Percentiles rank a stretch among this genome's conserved stretches.
These are phyloP conservation scores for Eimeria acervulina DNA, from an alignment of 169 alveolate genomes.

Conservation along the genomic window DNA sequence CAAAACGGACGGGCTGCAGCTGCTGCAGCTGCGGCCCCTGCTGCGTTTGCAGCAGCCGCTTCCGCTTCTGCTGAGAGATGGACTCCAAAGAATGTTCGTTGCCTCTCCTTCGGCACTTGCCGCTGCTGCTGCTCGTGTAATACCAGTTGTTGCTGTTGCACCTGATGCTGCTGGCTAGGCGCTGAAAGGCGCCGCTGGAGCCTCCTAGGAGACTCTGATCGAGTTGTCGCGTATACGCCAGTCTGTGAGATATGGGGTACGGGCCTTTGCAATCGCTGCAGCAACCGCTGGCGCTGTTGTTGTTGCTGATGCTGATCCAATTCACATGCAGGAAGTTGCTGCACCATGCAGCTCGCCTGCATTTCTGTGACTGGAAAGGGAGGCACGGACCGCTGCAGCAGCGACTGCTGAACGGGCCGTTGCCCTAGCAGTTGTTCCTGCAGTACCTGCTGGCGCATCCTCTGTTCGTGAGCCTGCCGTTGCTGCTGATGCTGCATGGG, in stretches of 20 bases:
- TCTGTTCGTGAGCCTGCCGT: neutral
- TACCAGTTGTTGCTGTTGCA: constrained; percentile 14
- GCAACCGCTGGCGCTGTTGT: neutral
- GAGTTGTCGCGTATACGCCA: constrained; percentile 33
- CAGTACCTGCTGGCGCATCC: neutral
- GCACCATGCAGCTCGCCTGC: constrained; percentile 5
- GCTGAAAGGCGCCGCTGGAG: neutral
- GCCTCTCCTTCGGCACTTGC: neutral
- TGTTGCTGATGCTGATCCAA: neutral
- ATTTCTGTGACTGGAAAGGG: neutral
- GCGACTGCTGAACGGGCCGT: neutral
- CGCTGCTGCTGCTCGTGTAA: constrained; percentile 18
- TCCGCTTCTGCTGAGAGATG: constrained; percentile 54
- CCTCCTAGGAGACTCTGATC: constrained; percentile 25
- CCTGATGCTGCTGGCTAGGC: neutral
- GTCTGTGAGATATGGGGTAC: neutral
- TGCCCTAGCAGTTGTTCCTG: neutral
- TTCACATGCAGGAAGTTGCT: neutral
- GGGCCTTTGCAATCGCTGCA: neutral
- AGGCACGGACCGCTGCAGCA: neutral
- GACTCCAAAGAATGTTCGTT: constrained; percentile 31
- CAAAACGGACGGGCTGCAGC: constrained; percentile 35
- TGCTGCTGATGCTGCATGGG: neutral
- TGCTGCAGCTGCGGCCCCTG: constrained; percentile 72
- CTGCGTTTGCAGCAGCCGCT: constrained; percentile 46